phyloP scores from a whole-genome alignment of 306 rosid genomes.

The Vigna unguiculata region DNA sequence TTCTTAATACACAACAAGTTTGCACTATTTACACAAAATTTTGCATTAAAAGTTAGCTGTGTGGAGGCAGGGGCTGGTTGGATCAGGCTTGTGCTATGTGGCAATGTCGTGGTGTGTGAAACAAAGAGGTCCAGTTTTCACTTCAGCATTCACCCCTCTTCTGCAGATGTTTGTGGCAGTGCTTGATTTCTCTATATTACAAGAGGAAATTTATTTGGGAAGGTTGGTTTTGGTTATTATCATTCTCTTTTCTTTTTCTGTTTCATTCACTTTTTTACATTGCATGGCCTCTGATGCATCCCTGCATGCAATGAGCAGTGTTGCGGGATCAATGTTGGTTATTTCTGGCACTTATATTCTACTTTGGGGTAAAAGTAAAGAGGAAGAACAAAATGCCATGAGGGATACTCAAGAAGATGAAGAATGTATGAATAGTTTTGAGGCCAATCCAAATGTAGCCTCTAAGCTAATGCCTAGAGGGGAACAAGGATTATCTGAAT shows the following conservation, averaged over 20 bases:
- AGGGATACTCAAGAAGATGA: constrained; percentile 51
- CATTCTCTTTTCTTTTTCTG: neutral
- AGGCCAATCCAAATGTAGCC: neutral
- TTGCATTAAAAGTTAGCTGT: neutral
- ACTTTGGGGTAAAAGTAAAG: constrained; percentile 82
- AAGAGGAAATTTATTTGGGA: constrained; percentile 83
- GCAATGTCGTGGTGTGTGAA: constrained; percentile 97
- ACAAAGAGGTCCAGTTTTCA: constrained; percentile 81
- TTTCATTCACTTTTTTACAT: neutral
- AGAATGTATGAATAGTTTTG: constrained; percentile 39
- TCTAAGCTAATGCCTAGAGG: neutral
- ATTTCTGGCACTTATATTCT: constrained; percentile 79
- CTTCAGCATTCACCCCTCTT: constrained; percentile 83
- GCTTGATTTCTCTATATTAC: constrained; percentile 63
- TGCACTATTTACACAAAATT: neutral
- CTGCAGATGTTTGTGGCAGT: constrained; percentile 74
- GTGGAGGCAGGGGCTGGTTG: constrained; percentile 71
- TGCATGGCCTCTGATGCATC: constrained; percentile 33
- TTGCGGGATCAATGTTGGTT: constrained; percentile 73
- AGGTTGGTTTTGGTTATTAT: constrained; percentile 57
- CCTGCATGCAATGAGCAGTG: constrained; percentile 54
- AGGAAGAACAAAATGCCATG: constrained; percentile 41
- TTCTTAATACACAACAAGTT: no score
- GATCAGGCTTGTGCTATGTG: constrained; percentile 90
- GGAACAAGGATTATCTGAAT: constrained; percentile 18